Percentiles rank a stretch among this genome's conserved stretches.
These are phyloP conservation scores for Pseudotsuga menziesii DNA, from an alignment of 75 land plant species.

Conservation along the genomic window DNA sequence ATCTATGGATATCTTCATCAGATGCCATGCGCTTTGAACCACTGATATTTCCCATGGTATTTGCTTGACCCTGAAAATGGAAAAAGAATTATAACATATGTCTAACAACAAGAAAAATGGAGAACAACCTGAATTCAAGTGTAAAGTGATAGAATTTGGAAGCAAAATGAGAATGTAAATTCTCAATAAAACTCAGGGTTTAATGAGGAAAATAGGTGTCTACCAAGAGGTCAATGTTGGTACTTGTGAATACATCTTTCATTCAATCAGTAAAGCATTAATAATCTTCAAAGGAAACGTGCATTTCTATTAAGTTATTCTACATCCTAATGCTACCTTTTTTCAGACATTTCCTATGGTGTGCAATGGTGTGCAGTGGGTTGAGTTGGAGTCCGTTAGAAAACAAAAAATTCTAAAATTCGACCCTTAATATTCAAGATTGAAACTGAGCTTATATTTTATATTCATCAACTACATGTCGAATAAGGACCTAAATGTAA, in stretches of 20 bases:
- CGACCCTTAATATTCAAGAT: no score
- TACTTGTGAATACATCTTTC: not conserved
- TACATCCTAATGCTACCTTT: not conserved
- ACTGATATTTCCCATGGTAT: not conserved
- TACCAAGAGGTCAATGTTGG: not conserved
- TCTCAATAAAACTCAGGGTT: not conserved
- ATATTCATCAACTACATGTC: no score
- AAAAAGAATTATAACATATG: not conserved
- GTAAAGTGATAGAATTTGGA: not conserved
- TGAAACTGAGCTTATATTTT: no score
- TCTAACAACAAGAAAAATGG: not conserved
- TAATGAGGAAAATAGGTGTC: not conserved
- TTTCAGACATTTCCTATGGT: not conserved
- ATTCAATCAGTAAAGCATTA: no score
- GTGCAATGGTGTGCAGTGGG: no score
- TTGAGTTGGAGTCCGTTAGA: no score
- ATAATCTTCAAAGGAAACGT: not conserved
- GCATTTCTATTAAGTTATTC: not conserved
- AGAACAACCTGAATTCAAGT: not conserved
- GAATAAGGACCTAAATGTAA: no score
- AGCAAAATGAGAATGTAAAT: not conserved
- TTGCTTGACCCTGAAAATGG: conserved; percentile 2
- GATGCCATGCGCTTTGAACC: conserved; percentile 4
- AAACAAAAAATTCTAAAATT: no score
- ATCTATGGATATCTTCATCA: not conserved